These are phyloP conservation scores for Bryum argenteum DNA, from an alignment of 225 moss, liverwort and hornwort species.

Conservation along the genomic window DNA sequence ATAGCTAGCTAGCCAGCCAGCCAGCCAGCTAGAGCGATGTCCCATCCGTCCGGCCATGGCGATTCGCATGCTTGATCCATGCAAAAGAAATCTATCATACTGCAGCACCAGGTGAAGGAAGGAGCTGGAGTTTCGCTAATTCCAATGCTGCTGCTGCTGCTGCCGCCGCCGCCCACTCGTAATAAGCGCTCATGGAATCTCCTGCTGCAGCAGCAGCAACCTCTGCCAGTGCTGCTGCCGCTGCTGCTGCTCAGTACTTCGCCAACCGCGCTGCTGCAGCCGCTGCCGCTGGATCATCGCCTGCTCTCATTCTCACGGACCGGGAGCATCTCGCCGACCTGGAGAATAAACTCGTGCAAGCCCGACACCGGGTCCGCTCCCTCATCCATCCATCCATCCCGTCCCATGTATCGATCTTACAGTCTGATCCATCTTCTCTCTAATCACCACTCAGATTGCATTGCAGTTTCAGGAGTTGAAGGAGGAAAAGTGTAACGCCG, in stretches of 20 bases:
- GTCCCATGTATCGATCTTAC: no score
- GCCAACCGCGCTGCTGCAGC: slow-evolving; percentile 29
- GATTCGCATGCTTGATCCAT: no score
- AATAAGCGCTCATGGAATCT: slow-evolving; percentile 34
- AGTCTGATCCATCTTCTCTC: background rate
- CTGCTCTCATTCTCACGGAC: slow-evolving; percentile 40
- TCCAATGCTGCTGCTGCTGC: no score
- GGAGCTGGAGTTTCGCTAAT: no score
- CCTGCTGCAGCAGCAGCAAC: slow-evolving; percentile 5
- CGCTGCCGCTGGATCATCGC: slow-evolving; percentile 7
- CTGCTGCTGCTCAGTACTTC: slow-evolving; percentile 38
- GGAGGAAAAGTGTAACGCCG: slow-evolving; percentile 50
- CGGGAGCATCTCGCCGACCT: slow-evolving; percentile 58
- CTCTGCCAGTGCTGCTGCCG: slow-evolving; percentile 8
- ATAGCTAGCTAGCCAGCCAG: no score
- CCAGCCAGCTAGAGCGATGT: no score
- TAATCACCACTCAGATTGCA: background rate
- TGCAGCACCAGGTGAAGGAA: no score
- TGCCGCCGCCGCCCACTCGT: no score
- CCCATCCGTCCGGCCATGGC: no score
- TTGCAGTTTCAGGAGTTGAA: slow-evolving; percentile 65
- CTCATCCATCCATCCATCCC: background rate
- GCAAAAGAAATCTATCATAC: no score
- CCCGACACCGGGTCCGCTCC: slow-evolving; percentile 56
- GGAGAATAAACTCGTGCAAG: slow-evolving; percentile 66